These are phyloP conservation scores for Citrus australasica DNA, from an alignment of 345 rosid species.

Conservation along the genomic window DNA sequence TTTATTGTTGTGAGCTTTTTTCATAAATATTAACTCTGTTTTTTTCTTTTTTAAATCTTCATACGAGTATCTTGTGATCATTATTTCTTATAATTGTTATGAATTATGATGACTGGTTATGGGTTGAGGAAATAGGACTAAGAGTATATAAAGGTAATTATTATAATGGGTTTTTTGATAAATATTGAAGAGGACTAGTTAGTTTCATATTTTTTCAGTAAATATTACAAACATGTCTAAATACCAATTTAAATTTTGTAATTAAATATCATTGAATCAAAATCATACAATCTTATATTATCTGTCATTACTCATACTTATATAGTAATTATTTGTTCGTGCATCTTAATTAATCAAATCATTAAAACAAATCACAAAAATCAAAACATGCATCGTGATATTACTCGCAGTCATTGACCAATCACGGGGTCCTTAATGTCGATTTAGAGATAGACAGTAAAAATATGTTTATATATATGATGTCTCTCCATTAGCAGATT, in stretches of 20 bases:
- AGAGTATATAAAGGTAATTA: no score
- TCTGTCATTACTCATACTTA: not conserved
- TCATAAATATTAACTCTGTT: no score
- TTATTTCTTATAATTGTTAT: no score
- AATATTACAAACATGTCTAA: not conserved
- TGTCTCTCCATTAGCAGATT: no score
- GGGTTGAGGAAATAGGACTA: no score
- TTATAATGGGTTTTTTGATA: no score
- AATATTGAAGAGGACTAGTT: no score
- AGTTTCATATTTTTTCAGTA: not conserved
- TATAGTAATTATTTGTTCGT: not conserved
- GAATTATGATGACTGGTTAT: no score
- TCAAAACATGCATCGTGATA: no score
- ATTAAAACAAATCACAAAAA: not conserved
- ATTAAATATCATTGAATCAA: not conserved
- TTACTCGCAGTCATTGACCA: not conserved
- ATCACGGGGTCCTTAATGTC: not conserved
- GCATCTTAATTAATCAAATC: not conserved
- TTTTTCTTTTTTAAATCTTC: no score
- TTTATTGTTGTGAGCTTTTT: no score
- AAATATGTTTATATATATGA: not conserved
- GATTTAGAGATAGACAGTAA: not conserved
- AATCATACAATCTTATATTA: not conserved
- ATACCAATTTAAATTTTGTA: not conserved
- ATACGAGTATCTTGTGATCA: no score